Evolutionary conservation across 495 filamentous ascomycete genomes (phyloP).

Genomic region (Penicillium robsamsonii): DNA sequence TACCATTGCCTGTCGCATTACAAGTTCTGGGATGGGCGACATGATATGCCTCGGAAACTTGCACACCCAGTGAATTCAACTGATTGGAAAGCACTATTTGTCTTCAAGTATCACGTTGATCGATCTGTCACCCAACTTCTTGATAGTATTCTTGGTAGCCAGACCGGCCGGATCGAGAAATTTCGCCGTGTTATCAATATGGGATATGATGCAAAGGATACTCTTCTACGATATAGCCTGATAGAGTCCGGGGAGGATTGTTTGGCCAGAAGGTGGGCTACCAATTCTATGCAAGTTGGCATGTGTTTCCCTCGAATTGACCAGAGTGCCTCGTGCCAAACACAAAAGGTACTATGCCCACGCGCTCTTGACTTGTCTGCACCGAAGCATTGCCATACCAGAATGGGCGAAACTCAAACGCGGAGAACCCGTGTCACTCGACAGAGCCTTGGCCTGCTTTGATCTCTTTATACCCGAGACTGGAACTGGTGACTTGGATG

Average conservation of each 20-base stretch:
- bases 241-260: constrained; percentile 67
- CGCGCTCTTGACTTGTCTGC: constrained; percentile 71
- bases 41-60: constrained; percentile 59
- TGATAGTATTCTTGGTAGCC: constrained; percentile 66
- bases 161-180: constrained; percentile 65
- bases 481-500: constrained; percentile 66
- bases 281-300: constrained; percentile 9
- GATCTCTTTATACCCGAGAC: constrained; percentile 82
- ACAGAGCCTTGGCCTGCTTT: constrained; percentile 74
- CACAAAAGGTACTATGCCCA: constrained; percentile 67
- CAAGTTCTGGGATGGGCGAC: constrained; percentile 68
- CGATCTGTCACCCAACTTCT: constrained; percentile 54
- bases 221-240: constrained; percentile 62
- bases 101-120: constrained; percentile 56
- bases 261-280: constrained; percentile 70
- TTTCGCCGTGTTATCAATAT: constrained; percentile 64
- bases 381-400: constrained; percentile 72
- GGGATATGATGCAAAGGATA: constrained; percentile 89
- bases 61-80: constrained; percentile 53
- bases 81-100: constrained; percentile 76
- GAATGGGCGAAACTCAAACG: constrained; percentile 64
- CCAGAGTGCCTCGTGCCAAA: constrained; percentile 1
- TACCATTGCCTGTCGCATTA: constrained; percentile 66
- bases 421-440: constrained; percentile 58
- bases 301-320: constrained; percentile 14